These are phyloP conservation scores for Rhododendron simsii DNA, from an alignment of 148 eudicot species.

Conservation along the genomic window DNA sequence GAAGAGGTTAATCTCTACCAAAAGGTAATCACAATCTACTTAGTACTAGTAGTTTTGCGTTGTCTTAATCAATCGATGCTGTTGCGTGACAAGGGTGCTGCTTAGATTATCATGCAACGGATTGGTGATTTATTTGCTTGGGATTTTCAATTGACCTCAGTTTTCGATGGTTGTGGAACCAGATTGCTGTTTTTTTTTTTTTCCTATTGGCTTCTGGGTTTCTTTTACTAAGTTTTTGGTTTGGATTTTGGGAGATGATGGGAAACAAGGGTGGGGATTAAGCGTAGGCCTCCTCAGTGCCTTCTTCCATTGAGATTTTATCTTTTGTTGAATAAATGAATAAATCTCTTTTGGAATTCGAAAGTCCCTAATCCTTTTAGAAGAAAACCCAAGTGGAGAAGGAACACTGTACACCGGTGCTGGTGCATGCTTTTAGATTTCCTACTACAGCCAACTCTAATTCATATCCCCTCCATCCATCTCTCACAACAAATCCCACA, in stretches of 20 bases:
- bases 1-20: neutral
- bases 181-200: neutral
- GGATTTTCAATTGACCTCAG: neutral
- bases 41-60: neutral
- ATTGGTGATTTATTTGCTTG: neutral
- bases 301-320: neutral
- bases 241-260: neutral
- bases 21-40: neutral
- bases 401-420: neutral
- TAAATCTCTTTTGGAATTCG: neutral
- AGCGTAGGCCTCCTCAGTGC: neutral
- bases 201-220: too few species aligned
- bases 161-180: neutral
- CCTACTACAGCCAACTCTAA: neutral
- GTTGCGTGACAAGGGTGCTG: too few species aligned
- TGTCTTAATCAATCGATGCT: neutral
- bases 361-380: neutral
- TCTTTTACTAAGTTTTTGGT: neutral
- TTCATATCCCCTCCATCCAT: neutral
- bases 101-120: neutral
- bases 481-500: neutral
- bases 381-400: too few species aligned
- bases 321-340: too few species aligned
- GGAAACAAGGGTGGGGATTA: neutral
- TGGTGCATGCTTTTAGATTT: neutral